Evolutionary conservation across 495 filamentous ascomycete species (phyloP).

Genomic region (Neurospora cerealis): DNA sequence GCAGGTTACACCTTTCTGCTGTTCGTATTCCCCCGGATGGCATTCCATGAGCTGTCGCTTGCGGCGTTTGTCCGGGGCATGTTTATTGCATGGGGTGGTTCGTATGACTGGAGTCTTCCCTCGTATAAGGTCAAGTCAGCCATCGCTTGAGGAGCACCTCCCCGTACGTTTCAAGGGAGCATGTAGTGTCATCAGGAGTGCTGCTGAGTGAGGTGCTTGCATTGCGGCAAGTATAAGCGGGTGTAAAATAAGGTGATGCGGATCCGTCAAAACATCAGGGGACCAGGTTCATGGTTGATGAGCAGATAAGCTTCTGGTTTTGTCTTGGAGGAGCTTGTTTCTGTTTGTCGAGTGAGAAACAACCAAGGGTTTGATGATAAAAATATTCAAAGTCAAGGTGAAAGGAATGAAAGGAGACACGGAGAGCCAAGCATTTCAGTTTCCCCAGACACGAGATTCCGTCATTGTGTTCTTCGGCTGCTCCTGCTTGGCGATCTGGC

Average conservation of each 20-base stretch:
- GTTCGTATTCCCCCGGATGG: background rate
- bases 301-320: background rate
- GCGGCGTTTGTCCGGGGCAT: background rate
- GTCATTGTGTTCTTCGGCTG: background rate
- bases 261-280: background rate
- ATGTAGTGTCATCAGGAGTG: background rate
- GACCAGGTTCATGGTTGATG: background rate
- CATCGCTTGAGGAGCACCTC: background rate
- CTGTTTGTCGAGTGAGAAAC: background rate
- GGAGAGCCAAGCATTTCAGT: background rate
- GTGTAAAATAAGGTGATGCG: background rate
- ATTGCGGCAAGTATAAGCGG: background rate
- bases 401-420: background rate
- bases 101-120: background rate
- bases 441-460: background rate
- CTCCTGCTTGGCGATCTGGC: background rate
- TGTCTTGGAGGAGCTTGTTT: background rate
- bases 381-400: background rate
- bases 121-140: background rate
- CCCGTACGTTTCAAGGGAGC: background rate
- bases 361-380: background rate
- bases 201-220: background rate
- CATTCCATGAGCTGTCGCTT: background rate
- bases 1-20: background rate
- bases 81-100: background rate